These are phyloP conservation scores for Pseudozyma sp. DNA, from an alignment of 1,284 basidiomycete genomes.

Conservation along the genomic window DNA sequence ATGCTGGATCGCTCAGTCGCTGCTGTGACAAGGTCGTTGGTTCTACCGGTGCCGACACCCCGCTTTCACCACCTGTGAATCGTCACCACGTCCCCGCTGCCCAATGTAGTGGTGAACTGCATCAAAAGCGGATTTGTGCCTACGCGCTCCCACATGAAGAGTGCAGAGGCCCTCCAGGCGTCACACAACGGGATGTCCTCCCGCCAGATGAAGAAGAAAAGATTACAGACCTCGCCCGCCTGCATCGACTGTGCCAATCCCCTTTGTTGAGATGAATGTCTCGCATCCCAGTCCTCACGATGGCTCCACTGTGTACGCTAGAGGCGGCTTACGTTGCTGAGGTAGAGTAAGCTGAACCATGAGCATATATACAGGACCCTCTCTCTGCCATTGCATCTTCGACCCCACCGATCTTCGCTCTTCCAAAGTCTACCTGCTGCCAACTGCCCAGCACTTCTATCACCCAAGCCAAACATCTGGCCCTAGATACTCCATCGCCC, in stretches of 20 bases:
- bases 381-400: neutral
- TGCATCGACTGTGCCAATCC: neutral
- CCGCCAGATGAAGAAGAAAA: slow-evolving; percentile 5
- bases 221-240: neutral
- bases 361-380: slow-evolving; percentile 17
- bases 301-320: neutral
- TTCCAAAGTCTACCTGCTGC: neutral
- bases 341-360: neutral
- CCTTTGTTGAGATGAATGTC: neutral
- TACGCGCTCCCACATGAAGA: neutral
- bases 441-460: neutral
- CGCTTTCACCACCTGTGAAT: neutral
- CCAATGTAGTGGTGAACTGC: neutral
- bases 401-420: no score
- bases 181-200: no score
- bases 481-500: neutral
- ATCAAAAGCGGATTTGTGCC: neutral
- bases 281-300: slow-evolving; percentile 4
- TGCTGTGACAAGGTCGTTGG: neutral
- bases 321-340: neutral
- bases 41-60: slow-evolving; percentile 3
- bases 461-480: neutral
- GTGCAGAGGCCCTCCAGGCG: no score
- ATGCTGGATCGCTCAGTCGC: slow-evolving; percentile 9
- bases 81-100: neutral